Percentiles rank a stretch among this genome's conserved stretches.
phyloP scores from a whole-genome alignment of 768 basidiomycete genomes.

The Lactarius hengduanensis region DNA sequence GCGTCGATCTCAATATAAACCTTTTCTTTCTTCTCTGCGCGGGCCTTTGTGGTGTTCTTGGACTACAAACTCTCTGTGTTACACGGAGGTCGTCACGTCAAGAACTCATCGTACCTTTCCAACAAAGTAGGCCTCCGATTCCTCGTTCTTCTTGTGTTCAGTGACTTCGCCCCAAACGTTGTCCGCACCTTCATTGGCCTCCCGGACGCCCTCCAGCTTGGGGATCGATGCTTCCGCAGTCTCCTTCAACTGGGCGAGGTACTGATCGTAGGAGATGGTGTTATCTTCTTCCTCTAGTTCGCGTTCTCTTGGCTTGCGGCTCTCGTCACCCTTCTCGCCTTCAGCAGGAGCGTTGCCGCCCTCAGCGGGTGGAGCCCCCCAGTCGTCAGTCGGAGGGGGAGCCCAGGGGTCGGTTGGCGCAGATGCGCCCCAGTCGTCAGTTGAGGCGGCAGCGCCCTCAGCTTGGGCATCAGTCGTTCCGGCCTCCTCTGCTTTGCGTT shows the following conservation, averaged over 20 bases:
- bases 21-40: slow-evolving; percentile 85
- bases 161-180: slow-evolving; percentile 70
- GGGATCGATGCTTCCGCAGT: slow-evolving; percentile 55
- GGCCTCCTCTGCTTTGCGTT: slow-evolving; percentile 77
- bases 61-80: slow-evolving; percentile 41
- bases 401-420: slow-evolving; percentile 40
- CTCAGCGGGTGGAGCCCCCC: slow-evolving; percentile 36
- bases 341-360: slow-evolving; percentile 35
- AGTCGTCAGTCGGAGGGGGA: slow-evolving; percentile 33
- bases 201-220: slow-evolving; percentile 67
- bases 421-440: slow-evolving; percentile 41
- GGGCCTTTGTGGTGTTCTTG: slow-evolving; percentile 63
- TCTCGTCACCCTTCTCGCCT: slow-evolving; percentile 37
- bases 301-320: slow-evolving; percentile 47
- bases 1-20: slow-evolving; percentile 90
- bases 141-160: slow-evolving; percentile 62
- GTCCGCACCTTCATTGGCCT: slow-evolving; percentile 80
- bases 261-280: slow-evolving; percentile 92
- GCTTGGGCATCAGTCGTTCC: slow-evolving; percentile 68
- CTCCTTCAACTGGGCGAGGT: slow-evolving; percentile 78
- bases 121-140: slow-evolving; percentile 74
- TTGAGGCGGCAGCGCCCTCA: slow-evolving; percentile 40
- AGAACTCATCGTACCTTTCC: slow-evolving; percentile 65
- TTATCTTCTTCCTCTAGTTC: slow-evolving; percentile 89
- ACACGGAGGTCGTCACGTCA: neutral